A percentile compares a stretch with the other conserved stretches of the same genome.
Conservation (phyloP, 73 alveolate species). For the Uronychia setigera region DNA sequence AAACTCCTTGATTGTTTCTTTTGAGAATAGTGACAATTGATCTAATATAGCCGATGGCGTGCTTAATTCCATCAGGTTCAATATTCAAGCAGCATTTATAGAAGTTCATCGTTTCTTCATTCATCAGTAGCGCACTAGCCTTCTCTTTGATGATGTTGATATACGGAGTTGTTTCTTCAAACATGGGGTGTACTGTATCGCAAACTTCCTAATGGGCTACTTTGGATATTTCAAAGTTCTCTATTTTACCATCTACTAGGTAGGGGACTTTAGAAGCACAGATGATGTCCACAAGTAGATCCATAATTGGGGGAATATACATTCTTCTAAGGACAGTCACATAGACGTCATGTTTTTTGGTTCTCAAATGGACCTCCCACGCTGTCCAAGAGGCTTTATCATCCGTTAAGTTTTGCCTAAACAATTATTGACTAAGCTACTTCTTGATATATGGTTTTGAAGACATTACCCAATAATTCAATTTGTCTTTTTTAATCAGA, state of each 20-base stretch:
- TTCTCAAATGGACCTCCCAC: slow-evolving; percentile 59
- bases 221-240: neutral
- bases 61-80: slow-evolving; percentile 34
- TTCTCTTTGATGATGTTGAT: slow-evolving; percentile 32
- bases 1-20: slow-evolving; percentile 12
- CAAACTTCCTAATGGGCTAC: slow-evolving; percentile 21
- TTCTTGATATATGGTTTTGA: slow-evolving; percentile 64
- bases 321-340: slow-evolving; percentile 61
- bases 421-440: neutral
- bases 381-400: slow-evolving; percentile 64
- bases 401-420: slow-evolving; percentile 19
- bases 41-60: slow-evolving; percentile 46
- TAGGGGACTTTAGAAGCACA: slow-evolving; percentile 14
- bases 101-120: slow-evolving; percentile 64
- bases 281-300: slow-evolving; percentile 46
- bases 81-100: slow-evolving; percentile 39
- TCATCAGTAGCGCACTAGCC: slow-evolving; percentile 62
- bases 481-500: slow-evolving; percentile 28
- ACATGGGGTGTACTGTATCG: slow-evolving; percentile 40
- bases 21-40: slow-evolving; percentile 34
- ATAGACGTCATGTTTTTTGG: slow-evolving; percentile 16
- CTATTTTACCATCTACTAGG: neutral
- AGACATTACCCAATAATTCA: slow-evolving; percentile 23
- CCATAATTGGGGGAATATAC: slow-evolving; percentile 72
- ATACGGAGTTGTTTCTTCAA: slow-evolving; percentile 19